A percentile compares a stretch with the other conserved stretches of the same genome.
Evolutionary conservation across 2,329 filamentous ascomycete genomes (phyloP).

Genomic region (Colletotrichum australisinense): DNA sequence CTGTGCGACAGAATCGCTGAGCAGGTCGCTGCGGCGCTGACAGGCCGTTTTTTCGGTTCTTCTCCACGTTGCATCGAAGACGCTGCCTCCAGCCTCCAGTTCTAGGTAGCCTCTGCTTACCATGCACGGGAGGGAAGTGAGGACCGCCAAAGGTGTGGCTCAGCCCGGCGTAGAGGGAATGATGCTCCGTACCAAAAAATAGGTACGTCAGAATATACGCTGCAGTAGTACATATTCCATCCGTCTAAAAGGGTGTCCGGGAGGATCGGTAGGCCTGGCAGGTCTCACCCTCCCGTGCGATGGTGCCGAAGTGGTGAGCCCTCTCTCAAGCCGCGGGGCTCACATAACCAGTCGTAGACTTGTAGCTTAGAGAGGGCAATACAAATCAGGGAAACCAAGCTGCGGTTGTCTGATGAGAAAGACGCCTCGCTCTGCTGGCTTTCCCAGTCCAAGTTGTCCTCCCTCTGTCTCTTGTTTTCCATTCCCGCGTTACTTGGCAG

Average conservation of each 20-base stretch:
- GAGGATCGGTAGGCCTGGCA: not conserved
- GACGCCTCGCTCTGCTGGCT: not conserved
- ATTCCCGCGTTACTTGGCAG: not conserved
- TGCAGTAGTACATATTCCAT: not conserved
- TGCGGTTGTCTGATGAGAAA: not conserved
- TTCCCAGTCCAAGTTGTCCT: not conserved
- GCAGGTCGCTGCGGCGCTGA: not conserved
- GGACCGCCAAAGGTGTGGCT: conserved; percentile 4
- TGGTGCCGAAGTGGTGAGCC: conserved; percentile 25
- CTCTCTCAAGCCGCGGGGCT: conserved; percentile 6
- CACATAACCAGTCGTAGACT: not conserved
- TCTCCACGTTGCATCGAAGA: not conserved
- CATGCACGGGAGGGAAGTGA: not conserved
- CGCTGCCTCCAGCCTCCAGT: not conserved
- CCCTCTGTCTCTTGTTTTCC: not conserved
- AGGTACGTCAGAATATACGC: not conserved
- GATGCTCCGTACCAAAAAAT: not conserved
- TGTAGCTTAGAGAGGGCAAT: not conserved
- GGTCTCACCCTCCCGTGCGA: conserved; percentile 23
- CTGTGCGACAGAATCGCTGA: conserved; percentile 15
- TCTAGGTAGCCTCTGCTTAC: not conserved
- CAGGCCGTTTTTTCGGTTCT: not conserved
- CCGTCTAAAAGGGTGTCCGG: not conserved
- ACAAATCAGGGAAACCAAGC: not conserved
- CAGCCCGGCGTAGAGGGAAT: not conserved